phyloP scores from a whole-genome alignment of 2,329 filamentous ascomycete genomes.

The Graphilbum sp. region DNA sequence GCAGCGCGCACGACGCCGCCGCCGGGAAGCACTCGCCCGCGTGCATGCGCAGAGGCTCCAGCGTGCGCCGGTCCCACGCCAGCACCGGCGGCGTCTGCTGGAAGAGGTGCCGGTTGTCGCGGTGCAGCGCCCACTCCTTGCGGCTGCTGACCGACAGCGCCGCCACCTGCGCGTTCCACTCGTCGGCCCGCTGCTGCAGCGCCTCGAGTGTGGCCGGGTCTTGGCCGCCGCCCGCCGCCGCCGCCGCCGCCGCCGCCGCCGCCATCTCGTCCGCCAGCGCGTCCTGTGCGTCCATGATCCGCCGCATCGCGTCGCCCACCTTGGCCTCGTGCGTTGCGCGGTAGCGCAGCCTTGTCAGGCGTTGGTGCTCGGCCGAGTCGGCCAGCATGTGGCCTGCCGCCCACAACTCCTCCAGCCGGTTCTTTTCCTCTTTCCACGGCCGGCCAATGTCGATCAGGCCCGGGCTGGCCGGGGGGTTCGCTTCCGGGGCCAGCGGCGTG shows the following conservation, averaged over 20 bases:
- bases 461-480: not conserved
- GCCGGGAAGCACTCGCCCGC: constrained; percentile 51
- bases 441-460: constrained; percentile 14
- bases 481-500: too few relatives aligned
- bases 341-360: constrained; percentile 7
- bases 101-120: constrained; percentile 39
- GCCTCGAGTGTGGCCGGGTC: too few relatives aligned
- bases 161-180: constrained; percentile 5
- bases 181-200: not conserved
- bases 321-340: constrained; percentile 6
- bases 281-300: constrained; percentile 19
- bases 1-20: constrained; percentile 34
- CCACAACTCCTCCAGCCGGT: constrained; percentile 19
- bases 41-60: constrained; percentile 48
- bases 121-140: constrained; percentile 13
- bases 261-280: constrained; percentile 4
- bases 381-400: constrained; percentile 5
- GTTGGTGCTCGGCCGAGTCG: not conserved
- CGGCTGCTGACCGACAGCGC: constrained; percentile 6
- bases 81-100: constrained; percentile 34
- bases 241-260: too few relatives aligned
- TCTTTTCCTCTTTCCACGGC: constrained; percentile 24
- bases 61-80: constrained; percentile 51
- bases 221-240: too few relatives aligned
- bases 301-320: constrained; percentile 6